phyloP scores from a whole-genome alignment of 139 green algal species.

The Chlamydomonas applanata region DNA sequence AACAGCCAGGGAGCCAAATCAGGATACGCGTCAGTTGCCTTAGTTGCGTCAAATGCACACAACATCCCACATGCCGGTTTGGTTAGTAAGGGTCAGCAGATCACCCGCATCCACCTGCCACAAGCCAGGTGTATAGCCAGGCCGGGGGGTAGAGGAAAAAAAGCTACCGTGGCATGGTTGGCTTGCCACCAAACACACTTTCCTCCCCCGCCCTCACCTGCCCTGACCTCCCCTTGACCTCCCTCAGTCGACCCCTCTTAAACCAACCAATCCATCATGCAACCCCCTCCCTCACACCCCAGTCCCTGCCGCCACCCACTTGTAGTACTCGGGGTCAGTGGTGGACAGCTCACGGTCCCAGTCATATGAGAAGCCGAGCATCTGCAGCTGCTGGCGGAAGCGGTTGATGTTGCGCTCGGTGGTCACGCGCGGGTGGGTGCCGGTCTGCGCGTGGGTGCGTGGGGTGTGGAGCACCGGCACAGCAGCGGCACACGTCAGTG shows the following conservation, averaged over 20 bases:
- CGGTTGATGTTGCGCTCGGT: conserved; percentile 88
- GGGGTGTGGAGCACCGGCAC: no score
- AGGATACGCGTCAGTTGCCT: no score
- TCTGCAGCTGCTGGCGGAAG: conserved; percentile 92
- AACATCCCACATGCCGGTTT: no score
- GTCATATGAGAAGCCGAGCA: conserved; percentile 95
- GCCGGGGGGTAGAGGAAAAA: neutral
- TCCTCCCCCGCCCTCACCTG: no score
- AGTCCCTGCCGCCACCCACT: conserved; percentile 41
- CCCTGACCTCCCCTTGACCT: neutral
- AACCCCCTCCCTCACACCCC: neutral
- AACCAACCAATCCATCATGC: neutral
- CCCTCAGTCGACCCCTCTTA: no score
- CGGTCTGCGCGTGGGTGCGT: conserved; percentile 66
- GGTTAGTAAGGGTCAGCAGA: neutral
- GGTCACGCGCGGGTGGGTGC: conserved; percentile 89
- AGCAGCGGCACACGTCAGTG: no score
- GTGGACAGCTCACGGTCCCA: conserved; percentile 91
- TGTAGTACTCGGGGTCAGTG: conserved; percentile 89
- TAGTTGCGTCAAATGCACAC: no score
- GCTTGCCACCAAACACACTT: no score
- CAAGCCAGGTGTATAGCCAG: conserved; percentile 5
- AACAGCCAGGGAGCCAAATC: no score
- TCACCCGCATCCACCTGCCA: neutral
- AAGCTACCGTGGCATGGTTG: neutral